These are phyloP conservation scores for Panus rudis DNA, from an alignment of 768 basidiomycete genomes.

Conservation along the genomic window DNA sequence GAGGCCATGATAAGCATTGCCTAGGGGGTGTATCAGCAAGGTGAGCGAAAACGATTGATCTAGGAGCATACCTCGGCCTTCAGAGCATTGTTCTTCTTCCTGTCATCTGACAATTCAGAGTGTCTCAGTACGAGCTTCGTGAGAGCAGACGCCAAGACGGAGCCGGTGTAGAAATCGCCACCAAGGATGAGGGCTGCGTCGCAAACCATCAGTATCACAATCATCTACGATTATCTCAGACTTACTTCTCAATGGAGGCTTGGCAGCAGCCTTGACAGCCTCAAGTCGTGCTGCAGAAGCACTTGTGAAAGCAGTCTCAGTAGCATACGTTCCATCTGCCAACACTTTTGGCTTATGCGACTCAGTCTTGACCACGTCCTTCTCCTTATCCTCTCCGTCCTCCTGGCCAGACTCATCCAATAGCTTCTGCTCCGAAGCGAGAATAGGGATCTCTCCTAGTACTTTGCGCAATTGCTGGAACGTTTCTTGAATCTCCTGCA, in stretches of 20 bases:
- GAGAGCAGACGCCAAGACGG: constrained; percentile 82
- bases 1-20: constrained; percentile 99
- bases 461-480: constrained; percentile 79
- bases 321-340: constrained; percentile 97
- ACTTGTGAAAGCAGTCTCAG: constrained; percentile 83
- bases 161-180: constrained; percentile 95
- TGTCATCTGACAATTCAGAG: constrained; percentile 42
- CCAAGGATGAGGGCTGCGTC: constrained; percentile 75
- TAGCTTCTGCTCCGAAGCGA: constrained; percentile 81
- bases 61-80: constrained; percentile 67
- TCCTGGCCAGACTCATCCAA: constrained; percentile 70
- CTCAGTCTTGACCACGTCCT: constrained; percentile 42
- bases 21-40: too few relatives aligned
- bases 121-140: constrained; percentile 88
- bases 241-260: constrained; percentile 83
- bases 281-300: constrained; percentile 60
- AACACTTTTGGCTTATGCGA: constrained; percentile 68
- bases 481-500: constrained; percentile 59
- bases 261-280: constrained; percentile 77
- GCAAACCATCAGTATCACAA: background rate
- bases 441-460: constrained; percentile 94
- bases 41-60: background rate
- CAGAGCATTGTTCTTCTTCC: constrained; percentile 55
- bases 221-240: constrained; percentile 1
- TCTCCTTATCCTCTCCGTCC: constrained; percentile 38